Conservation (phyloP, 2,329 filamentous ascomycete species). For the Leptographium radiaticola region DNA sequence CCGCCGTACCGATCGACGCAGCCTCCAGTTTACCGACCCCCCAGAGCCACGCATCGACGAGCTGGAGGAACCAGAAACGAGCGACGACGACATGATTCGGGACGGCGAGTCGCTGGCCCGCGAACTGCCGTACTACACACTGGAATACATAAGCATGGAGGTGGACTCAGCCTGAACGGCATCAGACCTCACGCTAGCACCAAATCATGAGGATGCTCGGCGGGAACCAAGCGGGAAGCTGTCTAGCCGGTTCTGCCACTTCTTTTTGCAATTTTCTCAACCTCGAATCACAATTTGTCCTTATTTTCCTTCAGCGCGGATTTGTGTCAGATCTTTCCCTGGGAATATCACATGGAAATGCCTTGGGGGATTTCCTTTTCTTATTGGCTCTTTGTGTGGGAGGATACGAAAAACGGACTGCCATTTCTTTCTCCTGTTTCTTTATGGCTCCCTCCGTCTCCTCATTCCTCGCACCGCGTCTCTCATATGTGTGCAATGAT, state of each 20-base stretch:
- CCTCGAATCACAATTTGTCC: background rate
- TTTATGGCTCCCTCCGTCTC: background rate
- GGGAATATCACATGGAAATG: background rate
- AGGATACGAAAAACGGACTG: background rate
- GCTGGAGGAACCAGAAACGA: slow-evolving; percentile 37
- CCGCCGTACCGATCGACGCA: slow-evolving; percentile 31
- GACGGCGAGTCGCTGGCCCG: slow-evolving; percentile 29
- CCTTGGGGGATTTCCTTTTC: background rate
- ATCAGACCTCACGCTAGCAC: too few relatives aligned
- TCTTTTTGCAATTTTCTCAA: background rate
- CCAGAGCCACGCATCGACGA: slow-evolving; percentile 38
- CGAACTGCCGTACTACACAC: slow-evolving; percentile 36
- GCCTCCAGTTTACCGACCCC: slow-evolving; percentile 36
- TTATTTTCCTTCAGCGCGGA: background rate
- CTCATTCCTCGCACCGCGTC: background rate
- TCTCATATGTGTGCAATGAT: background rate
- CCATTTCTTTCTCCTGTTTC: background rate
- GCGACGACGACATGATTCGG: slow-evolving; percentile 14
- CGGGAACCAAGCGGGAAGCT: background rate
- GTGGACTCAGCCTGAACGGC: slow-evolving; percentile 22
- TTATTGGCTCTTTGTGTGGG: background rate
- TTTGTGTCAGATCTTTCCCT: background rate
- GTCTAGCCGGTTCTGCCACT: background rate
- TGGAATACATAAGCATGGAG: slow-evolving; percentile 40
- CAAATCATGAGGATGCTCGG: background rate